Evolutionary conservation across 1,139 yeast species (phyloP), one percentile per base, ranked within the genome.

Genomic region (Taiozyma sp.): DNA sequence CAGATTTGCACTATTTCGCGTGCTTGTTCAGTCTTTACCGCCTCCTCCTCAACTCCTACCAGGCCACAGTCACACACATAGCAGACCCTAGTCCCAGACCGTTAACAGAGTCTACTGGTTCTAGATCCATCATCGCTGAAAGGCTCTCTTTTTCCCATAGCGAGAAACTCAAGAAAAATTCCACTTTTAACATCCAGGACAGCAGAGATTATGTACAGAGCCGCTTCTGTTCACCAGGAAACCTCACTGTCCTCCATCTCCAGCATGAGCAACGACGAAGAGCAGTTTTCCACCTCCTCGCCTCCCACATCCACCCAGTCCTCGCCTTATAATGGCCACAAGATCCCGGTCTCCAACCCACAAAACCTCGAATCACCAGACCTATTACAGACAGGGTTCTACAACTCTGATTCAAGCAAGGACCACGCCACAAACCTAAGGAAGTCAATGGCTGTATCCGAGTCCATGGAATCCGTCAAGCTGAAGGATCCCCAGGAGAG

Each of bases 391-490:
- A 46, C 57, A 0, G 59, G 54, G 13, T 64, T 63, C 54, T 68
- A 71, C 44, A 64, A 69, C 45, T 64, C 71, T 28, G 61, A 61
- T 30, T 59, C 61, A 13, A 53, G 14, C 63, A 56, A 59, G 11
- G 74, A 70, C 47, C 85, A 80, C 61, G 76, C 77, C 10, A 65
- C 69, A 42, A 75, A 71, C 49, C 66, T 81, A 44, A 71, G 79
- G 54, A 73, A 70, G 53, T 76, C 85, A 6, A 66, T 80, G 30
- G 70, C 76, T n/a, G 65, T 76, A 42, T 76, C 79, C 2, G 64
- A 61, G 10, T 59, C 74, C 66, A 46, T 77, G 78, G 47, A 68
- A 65, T 57, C 76, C 68, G 47, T 56, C 9, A 47, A 50, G 35
- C 40, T 51, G 29, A 42, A 43, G 42, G 48, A 50, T 11, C 26